Conservation (phyloP, 164 flowering plant genomes). For the Vitis rupestris region DNA sequence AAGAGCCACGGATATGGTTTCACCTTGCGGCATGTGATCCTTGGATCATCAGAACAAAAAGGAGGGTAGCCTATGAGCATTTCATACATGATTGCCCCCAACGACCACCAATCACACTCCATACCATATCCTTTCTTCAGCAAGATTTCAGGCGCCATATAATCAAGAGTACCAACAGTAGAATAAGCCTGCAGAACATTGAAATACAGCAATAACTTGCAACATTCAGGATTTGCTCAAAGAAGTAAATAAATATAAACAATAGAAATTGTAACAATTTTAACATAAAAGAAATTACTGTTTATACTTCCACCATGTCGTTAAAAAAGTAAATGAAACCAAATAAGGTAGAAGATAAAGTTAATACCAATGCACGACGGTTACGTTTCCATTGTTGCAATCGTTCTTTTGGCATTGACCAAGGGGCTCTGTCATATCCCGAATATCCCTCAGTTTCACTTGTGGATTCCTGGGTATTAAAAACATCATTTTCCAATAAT, state of each 20-base stretch:
- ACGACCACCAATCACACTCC: conserved; percentile 98
- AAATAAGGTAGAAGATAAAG: not conserved
- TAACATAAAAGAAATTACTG: not conserved
- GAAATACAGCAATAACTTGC: not conserved
- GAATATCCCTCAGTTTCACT: conserved; percentile 45
- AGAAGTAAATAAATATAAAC: conserved; percentile 1
- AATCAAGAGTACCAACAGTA: conserved; percentile 90
- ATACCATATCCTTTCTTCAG: conserved; percentile 89
- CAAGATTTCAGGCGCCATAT: conserved; percentile 94
- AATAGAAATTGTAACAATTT: not conserved
- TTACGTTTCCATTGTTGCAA: conserved; percentile 86
- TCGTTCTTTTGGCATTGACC: conserved; percentile 81
- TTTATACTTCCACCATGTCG: not conserved
- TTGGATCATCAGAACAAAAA: conserved; percentile 86
- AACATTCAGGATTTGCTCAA: not conserved
- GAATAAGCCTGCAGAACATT: conserved; percentile 70
- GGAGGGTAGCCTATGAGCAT: conserved; percentile 95
- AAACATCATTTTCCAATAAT: conserved; percentile 59
- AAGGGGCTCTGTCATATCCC: conserved; percentile 43
- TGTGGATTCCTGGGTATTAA: conserved; percentile 42
- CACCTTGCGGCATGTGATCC: conserved; percentile 88
- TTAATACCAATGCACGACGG: conserved; percentile 74
- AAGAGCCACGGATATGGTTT: conserved; percentile 1
- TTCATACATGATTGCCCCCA: conserved; percentile 90
- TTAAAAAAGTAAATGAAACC: not conserved